Conservation (phyloP, 208 protist genomes). For the Angomonas ambiguus region DNA sequence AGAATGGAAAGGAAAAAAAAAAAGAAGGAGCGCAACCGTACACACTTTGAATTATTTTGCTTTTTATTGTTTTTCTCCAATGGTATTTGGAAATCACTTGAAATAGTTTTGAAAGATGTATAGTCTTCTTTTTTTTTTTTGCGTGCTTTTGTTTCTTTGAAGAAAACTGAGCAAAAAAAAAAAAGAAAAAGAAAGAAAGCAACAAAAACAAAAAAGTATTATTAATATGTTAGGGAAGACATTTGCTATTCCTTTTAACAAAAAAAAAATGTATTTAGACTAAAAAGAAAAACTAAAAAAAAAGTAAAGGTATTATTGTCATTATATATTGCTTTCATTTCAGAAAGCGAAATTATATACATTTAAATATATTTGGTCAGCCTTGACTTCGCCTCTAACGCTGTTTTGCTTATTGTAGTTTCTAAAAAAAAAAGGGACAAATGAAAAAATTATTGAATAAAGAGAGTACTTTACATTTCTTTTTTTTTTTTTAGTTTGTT, state of each 20-base stretch:
- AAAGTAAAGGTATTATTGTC: constrained; percentile 2
- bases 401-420: too few relatives aligned
- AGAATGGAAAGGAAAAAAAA: neutral
- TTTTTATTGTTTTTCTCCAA: neutral
- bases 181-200: constrained; percentile 10
- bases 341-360: neutral
- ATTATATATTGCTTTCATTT: neutral
- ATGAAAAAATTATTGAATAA: too few relatives aligned
- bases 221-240: constrained; percentile 3
- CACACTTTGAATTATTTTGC: neutral
- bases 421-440: too few relatives aligned
- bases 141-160: too few relatives aligned
- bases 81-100: too few relatives aligned
- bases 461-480: too few relatives aligned
- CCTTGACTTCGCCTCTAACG: too few relatives aligned
- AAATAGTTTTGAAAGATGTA: too few relatives aligned
- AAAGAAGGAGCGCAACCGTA: too few relatives aligned
- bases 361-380: neutral
- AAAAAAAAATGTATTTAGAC: constrained; percentile 1
- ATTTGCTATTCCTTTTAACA: neutral
- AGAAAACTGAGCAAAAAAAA: neutral
- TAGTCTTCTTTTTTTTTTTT: too few relatives aligned
- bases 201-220: neutral
- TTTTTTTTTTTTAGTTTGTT: too few relatives aligned
- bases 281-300: constrained; percentile 3